Conservation (phyloP, 2,329 filamentous ascomycete species). For the Microsporum ferrugineum region DNA sequence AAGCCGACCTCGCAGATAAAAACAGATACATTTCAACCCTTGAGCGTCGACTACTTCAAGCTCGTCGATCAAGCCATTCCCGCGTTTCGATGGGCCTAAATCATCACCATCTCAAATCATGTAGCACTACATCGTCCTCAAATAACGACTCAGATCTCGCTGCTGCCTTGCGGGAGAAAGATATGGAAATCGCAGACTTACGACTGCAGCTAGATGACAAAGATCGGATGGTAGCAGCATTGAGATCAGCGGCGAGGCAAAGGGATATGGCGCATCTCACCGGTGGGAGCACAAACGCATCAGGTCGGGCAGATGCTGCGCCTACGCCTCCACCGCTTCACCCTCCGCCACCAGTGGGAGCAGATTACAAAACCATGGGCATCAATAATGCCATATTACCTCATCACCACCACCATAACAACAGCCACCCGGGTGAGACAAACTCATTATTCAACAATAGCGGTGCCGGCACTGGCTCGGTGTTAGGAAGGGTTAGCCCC, state of each 20-base stretch:
- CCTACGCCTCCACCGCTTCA: constrained; percentile 17
- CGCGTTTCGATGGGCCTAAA: constrained; percentile 66
- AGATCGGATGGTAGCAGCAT: constrained; percentile 78
- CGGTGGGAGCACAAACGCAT: constrained; percentile 29
- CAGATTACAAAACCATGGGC: constrained; percentile 4
- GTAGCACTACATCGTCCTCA: constrained; percentile 50
- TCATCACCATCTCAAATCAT: constrained; percentile 34
- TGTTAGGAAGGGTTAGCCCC: constrained; percentile 17
- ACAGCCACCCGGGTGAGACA: constrained; percentile 10
- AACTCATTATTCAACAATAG: constrained; percentile 17
- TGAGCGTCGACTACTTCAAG: constrained; percentile 84
- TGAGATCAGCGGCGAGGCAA: constrained; percentile 74
- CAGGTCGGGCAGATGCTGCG: constrained; percentile 18
- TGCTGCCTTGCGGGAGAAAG: constrained; percentile 69
- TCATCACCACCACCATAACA: constrained; percentile 13
- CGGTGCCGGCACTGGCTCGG: constrained; percentile 20
- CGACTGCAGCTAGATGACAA: constrained; percentile 84
- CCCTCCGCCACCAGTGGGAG: constrained; percentile 2
- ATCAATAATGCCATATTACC: background rate
- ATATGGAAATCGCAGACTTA: constrained; percentile 85
- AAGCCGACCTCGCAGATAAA: constrained; percentile 91
- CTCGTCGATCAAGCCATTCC: constrained; percentile 77
- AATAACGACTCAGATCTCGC: constrained; percentile 68
- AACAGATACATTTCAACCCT: constrained; percentile 91
- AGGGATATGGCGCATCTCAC: constrained; percentile 62